Base-by-base conservation (phyloP, 768 basidiomycete species). In the Lactarius quietus region DNA sequence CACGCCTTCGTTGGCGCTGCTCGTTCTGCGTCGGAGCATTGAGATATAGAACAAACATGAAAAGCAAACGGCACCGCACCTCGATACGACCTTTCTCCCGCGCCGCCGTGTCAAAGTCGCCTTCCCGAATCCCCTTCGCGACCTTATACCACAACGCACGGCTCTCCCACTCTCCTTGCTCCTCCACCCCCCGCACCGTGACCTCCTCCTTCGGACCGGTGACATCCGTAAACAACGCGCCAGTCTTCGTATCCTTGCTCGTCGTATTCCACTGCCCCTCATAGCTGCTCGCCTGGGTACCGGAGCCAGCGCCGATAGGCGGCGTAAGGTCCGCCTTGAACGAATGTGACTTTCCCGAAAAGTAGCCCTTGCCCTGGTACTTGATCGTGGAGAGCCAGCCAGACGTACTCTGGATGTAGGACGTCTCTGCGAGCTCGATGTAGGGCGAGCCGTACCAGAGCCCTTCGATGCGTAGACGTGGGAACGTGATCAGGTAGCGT, bases 281-380 rank as follows among this genome's bases (percentile, higher is more conserved):
- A 48, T 90, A 86, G 78, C 41, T 75, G 72, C 63, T 62, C 64
- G 43, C 74, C 60, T 67, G 75, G n/a, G 69, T 73, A 58, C 72
- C 78, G 26, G 62, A 63, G 17, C 62, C 59, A 18, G 59, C 33
- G 20, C 66, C 68, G 18, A 68, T 64, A 48, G 84, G 80, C 14
- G 84, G 84, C 0, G 82, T 74, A n/a, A 93, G 74, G 1, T 81
- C 81, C 12, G 96, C 93, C 76, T 94, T 95, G 85, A 95, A 97
- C 3, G 87, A 81, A 78, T 99, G 96, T 4, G 92, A 86, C 75
- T 94, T 95, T 62, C 96, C 95, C 39, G 86, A 85, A 74, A 98
- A 93, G 79, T 95, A 98, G 31, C 95, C 96, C 73, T 93, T 93
- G 76, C 95, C 96, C 74, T 94, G 93, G 82, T 96, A 98, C 69